These are phyloP conservation scores for Arabidopsis hybrid DNA, from an alignment of 441 rosid species.

Conservation along the genomic window DNA sequence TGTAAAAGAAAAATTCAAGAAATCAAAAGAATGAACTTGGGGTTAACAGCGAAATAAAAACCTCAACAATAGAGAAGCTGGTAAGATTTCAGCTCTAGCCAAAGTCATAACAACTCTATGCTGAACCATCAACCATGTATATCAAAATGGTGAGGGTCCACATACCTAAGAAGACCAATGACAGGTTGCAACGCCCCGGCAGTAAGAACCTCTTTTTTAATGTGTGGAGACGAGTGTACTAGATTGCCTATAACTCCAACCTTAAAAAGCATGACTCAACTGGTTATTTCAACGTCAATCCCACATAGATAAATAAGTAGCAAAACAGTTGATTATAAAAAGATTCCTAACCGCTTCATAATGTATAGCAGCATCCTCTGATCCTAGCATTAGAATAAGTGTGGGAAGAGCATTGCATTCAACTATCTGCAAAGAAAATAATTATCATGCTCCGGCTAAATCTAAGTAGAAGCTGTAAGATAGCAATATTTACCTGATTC, in stretches of 20 bases:
- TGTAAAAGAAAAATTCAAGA: slow-evolving; percentile 45
- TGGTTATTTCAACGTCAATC: slow-evolving; percentile 28
- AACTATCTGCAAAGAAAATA: slow-evolving; percentile 71
- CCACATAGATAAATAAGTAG: slow-evolving; percentile 15
- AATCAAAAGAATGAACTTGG: slow-evolving; percentile 16
- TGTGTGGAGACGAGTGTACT: slow-evolving; percentile 97
- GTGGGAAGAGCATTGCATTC: slow-evolving; percentile 95
- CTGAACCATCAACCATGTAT: background rate
- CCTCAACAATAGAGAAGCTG: slow-evolving; percentile 16
- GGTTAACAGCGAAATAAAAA: slow-evolving; percentile 7
- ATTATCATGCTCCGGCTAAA: slow-evolving; percentile 21
- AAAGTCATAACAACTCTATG: slow-evolving; percentile 2
- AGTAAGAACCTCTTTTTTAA: slow-evolving; percentile 93
- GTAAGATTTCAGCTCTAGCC: background rate
- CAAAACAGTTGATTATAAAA: slow-evolving; percentile 18
- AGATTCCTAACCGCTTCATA: slow-evolving; percentile 87
- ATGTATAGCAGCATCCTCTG: slow-evolving; percentile 98
- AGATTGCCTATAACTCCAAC: slow-evolving; percentile 98
- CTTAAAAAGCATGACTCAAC: slow-evolving; percentile 48
- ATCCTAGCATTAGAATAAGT: slow-evolving; percentile 91
- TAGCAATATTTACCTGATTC: slow-evolving; percentile 38
- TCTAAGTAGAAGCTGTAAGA: slow-evolving; percentile 26
- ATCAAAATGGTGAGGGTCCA: slow-evolving; percentile 16
- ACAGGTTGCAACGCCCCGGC: slow-evolving; percentile 99
- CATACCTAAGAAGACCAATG: slow-evolving; percentile 87